Base-by-base conservation (phyloP, 139 green algal genomes). In the Chlamydomonas sp. region DNA sequence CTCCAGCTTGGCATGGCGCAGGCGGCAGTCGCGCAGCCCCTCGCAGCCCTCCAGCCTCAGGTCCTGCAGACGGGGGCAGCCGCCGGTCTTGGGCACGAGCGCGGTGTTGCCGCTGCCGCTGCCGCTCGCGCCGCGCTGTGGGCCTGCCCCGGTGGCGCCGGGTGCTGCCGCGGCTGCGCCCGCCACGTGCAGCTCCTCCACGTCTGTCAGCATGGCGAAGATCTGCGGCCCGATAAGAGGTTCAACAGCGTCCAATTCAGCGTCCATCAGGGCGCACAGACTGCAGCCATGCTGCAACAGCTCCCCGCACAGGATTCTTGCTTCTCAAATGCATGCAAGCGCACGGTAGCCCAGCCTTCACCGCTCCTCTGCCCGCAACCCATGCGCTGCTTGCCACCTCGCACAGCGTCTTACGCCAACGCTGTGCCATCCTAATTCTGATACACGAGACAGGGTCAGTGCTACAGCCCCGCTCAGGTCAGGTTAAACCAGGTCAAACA, bases 1-100 rank as follows among this genome's bases (percentile, higher is more conserved):
- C n/a, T n/a, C 61, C 82, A 87, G 82, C 15, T 57, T 67, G 49
- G 12, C 57, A 80, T 90, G 90, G 64, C 63, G 61, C 85, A 96
- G 80, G 58, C 5, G 20, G 5, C 77, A 49, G 6, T 57, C 8
- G 3, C 20, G 62, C 85, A 96, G 84, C 5, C 85, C 87, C 8
- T 93, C 92, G 63, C 92, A 95, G 31, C 89, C 79, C 69, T 91
- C 87, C 63, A 96, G 75, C 58, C 86, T 85, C 68, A 96, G 91
- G 73, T 89, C 18, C 0, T 69, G 20, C 20, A 93, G 83, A 2
- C 66, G 71, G 0, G 90, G 87, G 4, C 84, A 69, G 64, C 84
- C 87, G 17, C 88, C 87, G 2, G 61, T 3, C 84, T 89, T 87
- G 20, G 62, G 61, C n/a, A 61, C 77, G n/a, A 8, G 49, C 0